Evolutionary conservation across 2,329 filamentous ascomycete species (phyloP).

Genomic region (Claviceps arundinis): DNA sequence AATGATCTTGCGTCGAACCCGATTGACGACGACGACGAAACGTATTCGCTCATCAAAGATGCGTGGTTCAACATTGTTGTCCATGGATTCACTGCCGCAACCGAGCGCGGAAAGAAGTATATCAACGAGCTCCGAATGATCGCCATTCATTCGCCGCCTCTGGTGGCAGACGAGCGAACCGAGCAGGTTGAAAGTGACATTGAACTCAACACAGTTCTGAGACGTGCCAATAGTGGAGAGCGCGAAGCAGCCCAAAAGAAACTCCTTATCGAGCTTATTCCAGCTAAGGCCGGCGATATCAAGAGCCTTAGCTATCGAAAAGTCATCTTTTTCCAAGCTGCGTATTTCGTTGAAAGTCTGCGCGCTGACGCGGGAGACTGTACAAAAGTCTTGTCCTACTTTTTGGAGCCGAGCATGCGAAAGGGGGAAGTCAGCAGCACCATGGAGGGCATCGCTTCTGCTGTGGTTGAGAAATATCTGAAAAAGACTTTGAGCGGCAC

Average conservation of each 20-base stretch:
- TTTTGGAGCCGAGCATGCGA: conserved; percentile 78
- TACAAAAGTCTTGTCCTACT: conserved; percentile 80
- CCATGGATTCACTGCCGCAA: conserved; percentile 72
- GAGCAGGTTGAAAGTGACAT: conserved; percentile 93
- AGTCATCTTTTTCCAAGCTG: conserved; percentile 81
- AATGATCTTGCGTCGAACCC: conserved; percentile 41
- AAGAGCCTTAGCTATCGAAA: conserved; percentile 77
- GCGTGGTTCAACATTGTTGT: conserved; percentile 98
- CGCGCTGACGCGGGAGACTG: conserved; percentile 80
- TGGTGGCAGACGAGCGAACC: conserved; percentile 78
- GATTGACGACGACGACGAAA: conserved; percentile 51
- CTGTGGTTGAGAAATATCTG: conserved; percentile 69
- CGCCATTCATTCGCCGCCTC: conserved; percentile 72
- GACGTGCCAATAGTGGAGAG: conserved; percentile 70
- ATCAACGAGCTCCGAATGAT: conserved; percentile 68
- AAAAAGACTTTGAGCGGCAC: conserved; percentile 58
- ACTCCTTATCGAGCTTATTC: conserved; percentile 58
- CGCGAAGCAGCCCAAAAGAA: conserved; percentile 72
- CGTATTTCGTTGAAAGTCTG: conserved; percentile 77
- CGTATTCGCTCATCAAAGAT: conserved; percentile 65
- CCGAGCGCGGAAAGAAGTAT: conserved; percentile 59
- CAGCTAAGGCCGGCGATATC: conserved; percentile 65
- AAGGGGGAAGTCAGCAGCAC: conserved; percentile 47
- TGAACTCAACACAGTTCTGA: conserved; percentile 85
- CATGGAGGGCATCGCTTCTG: conserved; percentile 51